Evolutionary conservation across 805 yeast genomes (phyloP).

Genomic region (Candida insectorum): DNA sequence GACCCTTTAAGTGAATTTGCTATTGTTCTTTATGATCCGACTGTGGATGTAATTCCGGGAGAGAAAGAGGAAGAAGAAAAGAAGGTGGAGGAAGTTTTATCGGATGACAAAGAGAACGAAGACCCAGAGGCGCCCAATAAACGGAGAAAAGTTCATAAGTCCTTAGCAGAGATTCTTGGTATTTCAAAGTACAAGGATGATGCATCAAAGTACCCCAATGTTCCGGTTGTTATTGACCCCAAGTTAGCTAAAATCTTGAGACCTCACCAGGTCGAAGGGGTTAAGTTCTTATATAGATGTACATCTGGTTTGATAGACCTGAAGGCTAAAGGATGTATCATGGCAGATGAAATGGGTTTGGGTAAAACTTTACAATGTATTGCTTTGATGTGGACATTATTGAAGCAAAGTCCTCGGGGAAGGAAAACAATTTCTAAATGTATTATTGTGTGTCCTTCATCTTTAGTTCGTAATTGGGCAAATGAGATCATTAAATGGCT

Average conservation of each 20-base stretch:
- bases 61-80: constrained; percentile 2
- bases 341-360: constrained; percentile 98
- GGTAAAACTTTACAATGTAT: constrained; percentile 91
- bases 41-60: constrained; percentile 60
- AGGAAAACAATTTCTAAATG: constrained; percentile 82
- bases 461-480: constrained; percentile 94
- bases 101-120: constrained; percentile 10
- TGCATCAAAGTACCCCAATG: constrained; percentile 63
- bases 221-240: constrained; percentile 96
- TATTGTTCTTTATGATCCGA: constrained; percentile 91
- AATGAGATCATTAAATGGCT: constrained; percentile 94
- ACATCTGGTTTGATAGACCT: constrained; percentile 83
- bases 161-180: constrained; percentile 79
- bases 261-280: constrained; percentile 97
- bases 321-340: constrained; percentile 89
- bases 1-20: constrained; percentile 94
- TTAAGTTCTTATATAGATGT: constrained; percentile 83
- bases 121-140: constrained; percentile 18
- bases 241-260: constrained; percentile 75
- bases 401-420: constrained; percentile 85
- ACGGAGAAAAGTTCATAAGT: constrained; percentile 51
- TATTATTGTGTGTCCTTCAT: constrained; percentile 92
- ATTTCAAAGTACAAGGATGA: constrained; percentile 52
- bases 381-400: constrained; percentile 86
- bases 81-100: constrained; percentile 9